Conservation (phyloP, 192 early-diverging fungal genomes). For the Podila epicladia region DNA sequence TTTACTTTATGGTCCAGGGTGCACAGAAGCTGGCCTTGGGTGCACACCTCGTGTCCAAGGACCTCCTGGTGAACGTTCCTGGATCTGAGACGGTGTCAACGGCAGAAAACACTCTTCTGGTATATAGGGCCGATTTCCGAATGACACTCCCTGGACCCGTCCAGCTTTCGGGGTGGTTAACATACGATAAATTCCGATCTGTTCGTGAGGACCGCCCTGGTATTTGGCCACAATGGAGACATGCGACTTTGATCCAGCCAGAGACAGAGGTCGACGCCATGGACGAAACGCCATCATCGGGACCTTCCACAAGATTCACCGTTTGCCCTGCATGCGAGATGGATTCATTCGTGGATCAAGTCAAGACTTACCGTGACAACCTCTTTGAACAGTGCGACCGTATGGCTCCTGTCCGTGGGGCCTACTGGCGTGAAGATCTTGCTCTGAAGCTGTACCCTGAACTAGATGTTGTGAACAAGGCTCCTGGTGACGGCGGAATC, state of each 20-base stretch:
- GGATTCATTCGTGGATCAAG: conserved; percentile 18
- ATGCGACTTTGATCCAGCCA: conserved; percentile 11
- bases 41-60: conserved; percentile 23
- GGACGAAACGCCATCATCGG: not conserved
- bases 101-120: not conserved
- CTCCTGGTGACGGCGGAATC: conserved; percentile 13
- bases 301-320: not conserved
- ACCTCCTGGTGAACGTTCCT: conserved; percentile 9
- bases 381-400: conserved; percentile 38
- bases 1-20: conserved; percentile 31
- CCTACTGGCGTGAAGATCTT: conserved; percentile 33
- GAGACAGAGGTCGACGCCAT: conserved; percentile 2
- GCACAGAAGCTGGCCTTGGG: conserved; percentile 28
- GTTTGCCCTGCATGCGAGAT: conserved; percentile 22
- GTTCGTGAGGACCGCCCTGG: conserved; percentile 24
- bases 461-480: conserved; percentile 16
- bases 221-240: conserved; percentile 42
- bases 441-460: conserved; percentile 23
- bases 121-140: conserved; percentile 38
- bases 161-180: conserved; percentile 23
- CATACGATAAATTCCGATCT: conserved; percentile 29
- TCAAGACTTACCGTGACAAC: conserved; percentile 7
- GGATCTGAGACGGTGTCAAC: not conserved
- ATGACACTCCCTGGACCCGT: conserved; percentile 33
- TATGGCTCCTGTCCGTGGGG: conserved; percentile 25